Evolutionary conservation across 2,329 filamentous ascomycete species (phyloP), one percentile per base, ranked within the genome.

Genomic region (Fusarium xylarioides): DNA sequence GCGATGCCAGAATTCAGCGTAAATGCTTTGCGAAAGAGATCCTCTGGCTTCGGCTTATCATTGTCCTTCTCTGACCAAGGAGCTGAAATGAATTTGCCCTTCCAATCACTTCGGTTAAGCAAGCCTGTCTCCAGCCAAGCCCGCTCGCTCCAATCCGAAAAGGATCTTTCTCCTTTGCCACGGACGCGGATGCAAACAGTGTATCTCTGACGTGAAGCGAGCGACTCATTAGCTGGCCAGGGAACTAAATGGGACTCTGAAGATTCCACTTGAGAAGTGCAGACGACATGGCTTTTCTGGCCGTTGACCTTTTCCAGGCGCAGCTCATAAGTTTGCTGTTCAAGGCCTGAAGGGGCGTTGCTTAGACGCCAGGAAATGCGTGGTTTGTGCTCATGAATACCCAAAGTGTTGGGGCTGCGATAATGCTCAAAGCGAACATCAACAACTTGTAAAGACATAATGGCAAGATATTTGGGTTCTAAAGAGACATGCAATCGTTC

Each of bases 371-470:
- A 75, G 2, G 73, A 75, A 18, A 75, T 72, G 10, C 73, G 67
- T 35, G 73, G 73, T 11, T 59, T 71, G 4, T 35, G 38, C 32
- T 75, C 64, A 21, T 75, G 70, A 3, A 74, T 50, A 9, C 73
- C 73, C 23, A 75, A 35, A 7, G 70, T 67, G 8, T 75, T 65
- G 4, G 47, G 42, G 1, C 38, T 40, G 11, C 62, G 73, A 30
- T 75, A 75, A 40, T 75, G 73, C 21, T 75, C 73, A 26, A 75
- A 72, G 1, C 50, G 38, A 30, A 75, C 64, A 23, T 75, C 64
- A 7, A 67, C 30, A 8, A 74, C 69, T 30, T 58, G 52, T 10
- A 63, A 32, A 28, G 59, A 60, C 73, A 74, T 74, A 16, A 16
- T 57, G 21, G 23, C 11, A 14, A 11, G 30, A n/a, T 15, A 9